phyloP scores from a whole-genome alignment of 176 grass and related monocot genomes.

The Eleusine coracana region DNA sequence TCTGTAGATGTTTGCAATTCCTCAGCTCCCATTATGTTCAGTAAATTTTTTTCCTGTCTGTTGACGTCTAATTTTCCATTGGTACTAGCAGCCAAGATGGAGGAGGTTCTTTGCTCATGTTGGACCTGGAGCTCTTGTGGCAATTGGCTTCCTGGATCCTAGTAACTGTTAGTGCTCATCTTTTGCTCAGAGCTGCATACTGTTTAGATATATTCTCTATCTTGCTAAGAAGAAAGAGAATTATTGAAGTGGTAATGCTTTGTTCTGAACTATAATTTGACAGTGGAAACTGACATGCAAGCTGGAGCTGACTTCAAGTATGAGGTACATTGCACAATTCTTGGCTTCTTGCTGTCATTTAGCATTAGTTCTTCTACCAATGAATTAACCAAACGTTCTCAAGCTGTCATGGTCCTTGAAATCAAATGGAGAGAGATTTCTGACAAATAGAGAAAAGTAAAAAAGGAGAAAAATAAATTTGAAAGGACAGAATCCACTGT shows the following conservation, averaged over 20 bases:
- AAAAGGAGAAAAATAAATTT: background rate
- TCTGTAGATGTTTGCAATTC: background rate
- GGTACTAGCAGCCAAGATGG: constrained; percentile 46
- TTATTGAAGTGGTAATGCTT: constrained; percentile 12
- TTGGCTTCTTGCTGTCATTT: background rate
- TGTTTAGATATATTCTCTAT: background rate
- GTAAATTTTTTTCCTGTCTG: background rate
- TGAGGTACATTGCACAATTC: constrained; percentile 42
- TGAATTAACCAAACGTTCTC: background rate
- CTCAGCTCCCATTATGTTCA: background rate
- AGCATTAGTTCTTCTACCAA: background rate
- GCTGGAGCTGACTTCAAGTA: constrained; percentile 64
- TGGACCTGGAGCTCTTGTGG: constrained; percentile 70
- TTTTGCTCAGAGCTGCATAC: background rate
- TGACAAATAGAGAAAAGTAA: no score
- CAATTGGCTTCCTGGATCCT: constrained; percentile 72
- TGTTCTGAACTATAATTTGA: constrained; percentile 31
- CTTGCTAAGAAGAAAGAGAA: background rate
- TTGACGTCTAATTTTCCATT: background rate
- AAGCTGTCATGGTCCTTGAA: background rate
- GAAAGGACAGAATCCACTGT: background rate
- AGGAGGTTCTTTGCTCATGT: constrained; percentile 64
- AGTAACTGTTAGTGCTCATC: constrained; percentile 51
- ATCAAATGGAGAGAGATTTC: background rate
- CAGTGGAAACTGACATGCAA: constrained; percentile 81